phyloP scores from a whole-genome alignment of 179 eudicot genomes.

The Beta lomatogona region DNA sequence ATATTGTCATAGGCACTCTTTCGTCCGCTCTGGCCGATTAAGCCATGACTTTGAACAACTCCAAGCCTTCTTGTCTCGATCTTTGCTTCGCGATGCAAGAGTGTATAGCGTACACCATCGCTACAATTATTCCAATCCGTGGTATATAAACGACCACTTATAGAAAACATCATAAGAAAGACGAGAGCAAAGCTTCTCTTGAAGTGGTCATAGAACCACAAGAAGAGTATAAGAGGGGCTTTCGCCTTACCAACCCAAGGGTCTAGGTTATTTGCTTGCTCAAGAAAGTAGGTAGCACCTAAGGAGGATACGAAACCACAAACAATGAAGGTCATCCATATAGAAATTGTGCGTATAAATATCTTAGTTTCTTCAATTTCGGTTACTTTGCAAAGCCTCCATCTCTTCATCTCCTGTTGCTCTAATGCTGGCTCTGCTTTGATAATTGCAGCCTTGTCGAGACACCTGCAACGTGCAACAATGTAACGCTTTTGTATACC shows the following conservation, averaged over 20 bases:
- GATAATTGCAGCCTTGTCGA: conserved; percentile 59
- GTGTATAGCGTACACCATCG: not conserved
- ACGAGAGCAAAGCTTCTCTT: conserved; percentile 9
- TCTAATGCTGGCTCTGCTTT: conserved; percentile 16
- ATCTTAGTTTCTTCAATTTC: conserved; percentile 66
- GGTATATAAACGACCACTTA: conserved; percentile 30
- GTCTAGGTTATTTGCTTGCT: conserved; percentile 54
- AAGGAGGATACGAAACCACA: conserved; percentile 47
- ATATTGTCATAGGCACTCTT: too few relatives aligned
- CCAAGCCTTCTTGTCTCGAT: not conserved
- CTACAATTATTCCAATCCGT: conserved; percentile 33
- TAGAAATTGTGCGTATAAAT: conserved; percentile 47
- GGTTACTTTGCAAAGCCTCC: conserved; percentile 56
- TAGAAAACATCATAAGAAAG: not conserved
- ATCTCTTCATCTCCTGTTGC: conserved; percentile 38
- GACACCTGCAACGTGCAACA: conserved; percentile 5
- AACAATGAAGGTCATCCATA: conserved; percentile 55
- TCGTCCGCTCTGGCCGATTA: too few relatives aligned
- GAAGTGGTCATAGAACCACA: conserved; percentile 24
- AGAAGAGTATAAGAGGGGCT: conserved; percentile 39
- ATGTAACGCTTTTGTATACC: too few relatives aligned
- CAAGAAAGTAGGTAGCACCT: conserved; percentile 58
- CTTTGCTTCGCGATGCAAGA: not conserved
- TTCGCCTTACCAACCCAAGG: conserved; percentile 39
- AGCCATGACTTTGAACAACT: too few relatives aligned